These are phyloP conservation scores for Quambalaria eucalypti DNA, from an alignment of 1,284 basidiomycete genomes.

Conservation along the genomic window DNA sequence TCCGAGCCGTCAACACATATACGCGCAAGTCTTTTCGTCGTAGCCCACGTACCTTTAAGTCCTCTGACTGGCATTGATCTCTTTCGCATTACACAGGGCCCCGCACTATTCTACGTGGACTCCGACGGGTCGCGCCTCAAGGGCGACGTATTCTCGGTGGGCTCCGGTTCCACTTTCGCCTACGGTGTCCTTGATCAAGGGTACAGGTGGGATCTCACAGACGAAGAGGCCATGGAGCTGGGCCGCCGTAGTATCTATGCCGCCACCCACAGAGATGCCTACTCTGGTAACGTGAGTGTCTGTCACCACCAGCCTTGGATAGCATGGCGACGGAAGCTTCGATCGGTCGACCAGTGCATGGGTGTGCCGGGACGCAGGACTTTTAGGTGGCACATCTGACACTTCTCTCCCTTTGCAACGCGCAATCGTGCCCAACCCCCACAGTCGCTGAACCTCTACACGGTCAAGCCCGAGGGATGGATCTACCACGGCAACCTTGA, in stretches of 20 bases:
- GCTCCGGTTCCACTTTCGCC: conserved; percentile 94
- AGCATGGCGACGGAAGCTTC: not conserved
- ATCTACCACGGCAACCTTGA: conserved; percentile 45
- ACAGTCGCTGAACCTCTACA: conserved; percentile 79
- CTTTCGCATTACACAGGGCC: conserved; percentile 56
- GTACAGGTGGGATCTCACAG: conserved; percentile 85
- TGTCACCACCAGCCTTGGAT: not conserved
- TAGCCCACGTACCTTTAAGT: too few species aligned
- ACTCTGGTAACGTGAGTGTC: conserved; percentile 60
- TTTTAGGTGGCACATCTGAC: not conserved
- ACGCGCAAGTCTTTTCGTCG: too few species aligned
- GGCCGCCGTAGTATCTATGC: conserved; percentile 91
- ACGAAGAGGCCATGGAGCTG: conserved; percentile 89
- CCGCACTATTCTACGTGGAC: conserved; percentile 96
- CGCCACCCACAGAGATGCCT: conserved; percentile 86
- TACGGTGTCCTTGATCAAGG: conserved; percentile 97
- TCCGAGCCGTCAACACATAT: too few species aligned
- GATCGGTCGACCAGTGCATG: too few species aligned
- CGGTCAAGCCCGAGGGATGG: conserved; percentile 83
- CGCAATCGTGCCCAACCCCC: conserved; percentile 9
- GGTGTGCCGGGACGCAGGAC: too few species aligned
- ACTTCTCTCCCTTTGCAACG: not conserved
- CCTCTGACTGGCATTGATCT: not conserved
- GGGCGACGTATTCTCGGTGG: conserved; percentile 94
- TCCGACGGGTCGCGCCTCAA: conserved; percentile 91